A percentile compares a stretch with the other conserved stretches of the same genome.
Evolutionary conservation across 2,329 filamentous ascomycete species (phyloP).

Genomic region (Xylaria sp.): DNA sequence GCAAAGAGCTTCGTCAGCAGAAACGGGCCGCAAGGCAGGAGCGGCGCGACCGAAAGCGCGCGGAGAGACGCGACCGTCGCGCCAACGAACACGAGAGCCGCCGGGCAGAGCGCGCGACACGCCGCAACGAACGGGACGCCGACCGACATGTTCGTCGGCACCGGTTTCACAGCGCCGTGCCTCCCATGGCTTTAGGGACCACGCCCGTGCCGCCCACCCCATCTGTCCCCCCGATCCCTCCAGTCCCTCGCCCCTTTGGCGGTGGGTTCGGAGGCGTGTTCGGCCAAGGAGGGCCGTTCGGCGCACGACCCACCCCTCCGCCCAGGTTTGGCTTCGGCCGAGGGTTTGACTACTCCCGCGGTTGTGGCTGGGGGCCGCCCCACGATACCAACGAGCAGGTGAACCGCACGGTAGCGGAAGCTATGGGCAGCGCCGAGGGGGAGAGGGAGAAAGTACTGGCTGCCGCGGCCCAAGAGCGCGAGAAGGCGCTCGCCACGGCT

Average conservation of each 20-base stretch:
- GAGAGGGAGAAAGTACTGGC: background rate
- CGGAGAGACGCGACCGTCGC: constrained; percentile 32
- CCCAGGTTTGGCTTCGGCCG: background rate
- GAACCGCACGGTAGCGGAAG: constrained; percentile 14
- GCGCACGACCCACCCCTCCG: background rate
- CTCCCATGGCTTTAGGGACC: background rate
- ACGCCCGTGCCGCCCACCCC: background rate
- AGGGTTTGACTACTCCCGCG: background rate
- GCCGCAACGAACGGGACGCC: constrained; percentile 25
- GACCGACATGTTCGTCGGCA: constrained; percentile 26
- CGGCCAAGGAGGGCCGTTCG: constrained; percentile 13
- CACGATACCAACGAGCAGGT: constrained; percentile 6
- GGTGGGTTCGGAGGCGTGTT: constrained; percentile 7
- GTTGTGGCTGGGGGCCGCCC: background rate
- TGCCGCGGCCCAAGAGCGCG: background rate
- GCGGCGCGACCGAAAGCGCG: constrained; percentile 38
- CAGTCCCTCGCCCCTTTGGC: background rate
- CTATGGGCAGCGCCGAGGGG: background rate
- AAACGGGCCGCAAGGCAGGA: constrained; percentile 46
- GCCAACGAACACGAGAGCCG: constrained; percentile 11
- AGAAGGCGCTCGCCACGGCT: constrained; percentile 3
- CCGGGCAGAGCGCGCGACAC: constrained; percentile 18
- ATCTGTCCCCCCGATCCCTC: background rate
- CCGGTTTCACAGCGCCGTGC: background rate
- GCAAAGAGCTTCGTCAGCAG: constrained; percentile 50